Percentiles rank a stretch among this genome's conserved stretches.
Conservation (phyloP, 2,329 filamentous ascomycete species). For the Xylaria sp. region DNA sequence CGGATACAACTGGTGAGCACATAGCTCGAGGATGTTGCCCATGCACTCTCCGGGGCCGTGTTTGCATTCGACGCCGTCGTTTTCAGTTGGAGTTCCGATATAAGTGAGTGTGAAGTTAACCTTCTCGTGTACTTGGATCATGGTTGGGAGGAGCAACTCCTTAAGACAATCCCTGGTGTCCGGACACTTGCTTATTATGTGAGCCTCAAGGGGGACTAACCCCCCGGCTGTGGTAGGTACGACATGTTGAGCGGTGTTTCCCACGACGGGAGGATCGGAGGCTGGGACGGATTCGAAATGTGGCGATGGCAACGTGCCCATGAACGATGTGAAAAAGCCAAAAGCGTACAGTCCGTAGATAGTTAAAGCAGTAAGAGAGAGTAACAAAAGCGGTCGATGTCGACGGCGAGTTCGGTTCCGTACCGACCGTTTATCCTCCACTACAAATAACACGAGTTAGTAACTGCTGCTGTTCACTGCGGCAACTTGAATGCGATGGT, state of each 20-base stretch:
- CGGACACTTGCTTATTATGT: conserved; percentile 98
- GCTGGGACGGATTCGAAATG: not conserved
- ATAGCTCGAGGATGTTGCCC: conserved; percentile 94
- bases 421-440: conserved; percentile 46
- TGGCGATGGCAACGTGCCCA: conserved; percentile 25
- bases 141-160: conserved; percentile 82
- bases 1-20: conserved; percentile 83
- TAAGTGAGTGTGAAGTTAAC: conserved; percentile 92
- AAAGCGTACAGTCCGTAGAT: conserved; percentile 42
- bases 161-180: conserved; percentile 87
- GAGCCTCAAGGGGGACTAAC: conserved; percentile 84
- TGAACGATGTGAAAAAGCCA: conserved; percentile 37
- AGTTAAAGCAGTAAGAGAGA: conserved; percentile 38
- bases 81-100: conserved; percentile 81
- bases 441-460: conserved; percentile 22
- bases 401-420: conserved; percentile 43
- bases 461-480: not conserved
- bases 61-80: conserved; percentile 86
- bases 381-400: conserved; percentile 41
- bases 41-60: conserved; percentile 91
- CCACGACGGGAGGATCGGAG: conserved; percentile 16
- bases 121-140: conserved; percentile 83
- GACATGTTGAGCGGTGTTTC: conserved; percentile 30
- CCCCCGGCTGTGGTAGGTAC: conserved; percentile 33
- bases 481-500: not conserved